Evolutionary conservation across 2,329 filamentous ascomycete species (phyloP).

Genomic region (Aspergillus nomiae): DNA sequence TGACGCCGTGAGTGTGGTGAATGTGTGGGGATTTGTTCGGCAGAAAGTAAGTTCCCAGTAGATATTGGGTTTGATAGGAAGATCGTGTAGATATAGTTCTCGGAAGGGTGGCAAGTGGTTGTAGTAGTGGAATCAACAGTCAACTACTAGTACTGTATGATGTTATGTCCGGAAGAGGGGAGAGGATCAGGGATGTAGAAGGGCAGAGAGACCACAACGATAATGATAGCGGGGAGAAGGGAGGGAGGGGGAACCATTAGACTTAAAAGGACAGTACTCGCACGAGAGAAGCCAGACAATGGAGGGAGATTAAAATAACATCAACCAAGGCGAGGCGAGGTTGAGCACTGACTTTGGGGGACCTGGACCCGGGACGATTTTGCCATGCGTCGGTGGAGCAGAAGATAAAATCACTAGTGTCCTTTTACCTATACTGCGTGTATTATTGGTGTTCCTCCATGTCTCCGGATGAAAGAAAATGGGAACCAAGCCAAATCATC

Average conservation of each 20-base stretch:
- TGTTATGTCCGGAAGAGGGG: neutral
- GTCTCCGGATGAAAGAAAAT: neutral
- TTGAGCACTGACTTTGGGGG: neutral
- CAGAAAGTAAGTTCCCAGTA: neutral
- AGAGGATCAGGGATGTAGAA: neutral
- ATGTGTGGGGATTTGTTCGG: neutral
- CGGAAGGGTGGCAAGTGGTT: neutral
- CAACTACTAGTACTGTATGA: no score
- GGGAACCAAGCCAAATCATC: neutral
- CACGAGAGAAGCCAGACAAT: neutral
- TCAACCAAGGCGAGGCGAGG: constrained; percentile 1
- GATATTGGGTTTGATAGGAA: neutral
- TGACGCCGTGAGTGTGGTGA: constrained; percentile 12
- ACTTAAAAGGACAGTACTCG: neutral
- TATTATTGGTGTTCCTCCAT: neutral
- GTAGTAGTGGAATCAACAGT: no score
- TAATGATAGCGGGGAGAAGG: neutral
- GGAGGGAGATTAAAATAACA: neutral
- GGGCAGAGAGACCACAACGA: neutral
- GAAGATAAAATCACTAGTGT: constrained; percentile 4
- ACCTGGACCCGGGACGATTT: constrained; percentile 8
- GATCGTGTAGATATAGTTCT: neutral
- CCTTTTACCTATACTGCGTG: neutral
- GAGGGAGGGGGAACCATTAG: neutral
- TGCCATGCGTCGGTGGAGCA: constrained; percentile 21